Percentiles rank a stretch among this genome's conserved stretches.
Evolutionary conservation across 176 grass and related monocot species (phyloP).

Genomic region (Saccharum officinarum): DNA sequence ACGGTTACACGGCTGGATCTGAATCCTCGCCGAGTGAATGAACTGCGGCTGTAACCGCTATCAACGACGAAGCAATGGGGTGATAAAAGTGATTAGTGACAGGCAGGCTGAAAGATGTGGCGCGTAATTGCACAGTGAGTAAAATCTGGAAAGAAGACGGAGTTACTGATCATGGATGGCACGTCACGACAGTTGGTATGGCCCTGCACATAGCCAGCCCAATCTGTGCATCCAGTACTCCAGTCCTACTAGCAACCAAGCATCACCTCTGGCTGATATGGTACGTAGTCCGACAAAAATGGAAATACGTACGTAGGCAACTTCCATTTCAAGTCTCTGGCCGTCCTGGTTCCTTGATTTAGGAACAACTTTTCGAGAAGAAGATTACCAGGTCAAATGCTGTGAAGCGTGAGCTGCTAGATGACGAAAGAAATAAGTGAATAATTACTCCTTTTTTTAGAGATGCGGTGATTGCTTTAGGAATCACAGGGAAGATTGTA

Average conservation of each 20-base stretch:
- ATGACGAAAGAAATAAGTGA: not conserved
- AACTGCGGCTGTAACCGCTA: not conserved
- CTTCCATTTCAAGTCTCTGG: not conserved
- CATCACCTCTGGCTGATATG: not conserved
- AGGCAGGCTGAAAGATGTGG: not conserved
- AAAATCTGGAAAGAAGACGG: not conserved
- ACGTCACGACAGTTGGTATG: not conserved
- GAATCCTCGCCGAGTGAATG: not conserved
- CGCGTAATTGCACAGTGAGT: not conserved
- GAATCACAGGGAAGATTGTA: not conserved
- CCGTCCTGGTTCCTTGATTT: not conserved
- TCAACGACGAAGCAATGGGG: not conserved
- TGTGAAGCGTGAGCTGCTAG: not conserved
- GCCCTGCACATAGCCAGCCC: not conserved
- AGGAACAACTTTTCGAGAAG: not conserved
- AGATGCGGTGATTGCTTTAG: not conserved
- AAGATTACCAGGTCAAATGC: not conserved
- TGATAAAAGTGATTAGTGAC: not conserved
- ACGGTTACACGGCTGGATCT: constrained; percentile 41
- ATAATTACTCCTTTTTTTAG: too few relatives aligned
- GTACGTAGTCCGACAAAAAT: too few relatives aligned
- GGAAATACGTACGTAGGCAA: not conserved
- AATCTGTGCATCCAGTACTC: too few relatives aligned
- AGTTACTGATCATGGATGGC: not conserved
- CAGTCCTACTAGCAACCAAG: too few relatives aligned